phyloP scores from a whole-genome alignment of 805 yeast genomes.

The Ogataea nitratoaversa region DNA sequence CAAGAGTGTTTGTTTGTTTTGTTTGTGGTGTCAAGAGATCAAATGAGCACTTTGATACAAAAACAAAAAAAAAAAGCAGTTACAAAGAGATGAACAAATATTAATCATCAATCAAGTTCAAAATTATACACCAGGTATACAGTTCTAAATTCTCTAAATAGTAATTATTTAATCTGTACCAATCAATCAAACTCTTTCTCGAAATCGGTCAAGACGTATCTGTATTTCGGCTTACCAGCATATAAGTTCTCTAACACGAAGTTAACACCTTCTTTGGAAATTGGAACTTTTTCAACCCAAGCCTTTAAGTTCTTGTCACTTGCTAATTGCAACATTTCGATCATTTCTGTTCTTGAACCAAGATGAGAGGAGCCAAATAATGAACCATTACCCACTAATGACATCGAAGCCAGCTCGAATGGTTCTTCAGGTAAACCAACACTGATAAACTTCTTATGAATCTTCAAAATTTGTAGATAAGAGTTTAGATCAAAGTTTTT shows the following conservation, averaged over 20 bases:
- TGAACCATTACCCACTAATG: slow-evolving; percentile 41
- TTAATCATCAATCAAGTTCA: too few relatives aligned
- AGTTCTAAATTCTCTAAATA: too few relatives aligned
- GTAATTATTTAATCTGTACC: too few relatives aligned
- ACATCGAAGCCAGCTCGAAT: slow-evolving; percentile 37
- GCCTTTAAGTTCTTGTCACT: slow-evolving; percentile 53
- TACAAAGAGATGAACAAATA: too few relatives aligned
- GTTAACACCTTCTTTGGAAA: slow-evolving; percentile 48
- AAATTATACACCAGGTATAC: too few relatives aligned
- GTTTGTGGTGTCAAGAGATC: too few relatives aligned
- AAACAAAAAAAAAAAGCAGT: too few relatives aligned
- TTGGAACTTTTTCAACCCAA: slow-evolving; percentile 58
- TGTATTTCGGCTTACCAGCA: slow-evolving; percentile 55
- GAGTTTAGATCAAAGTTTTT: slow-evolving; percentile 44
- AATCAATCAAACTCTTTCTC: too few relatives aligned
- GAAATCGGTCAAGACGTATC: slow-evolving; percentile 58
- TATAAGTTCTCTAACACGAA: slow-evolving; percentile 53
- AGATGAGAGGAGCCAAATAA: slow-evolving; percentile 54
- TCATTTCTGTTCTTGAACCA: slow-evolving; percentile 62
- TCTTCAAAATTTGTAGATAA: slow-evolving; percentile 48
- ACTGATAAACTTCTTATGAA: slow-evolving; percentile 54
- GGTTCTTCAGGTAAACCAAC: slow-evolving; percentile 64
- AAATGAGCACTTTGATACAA: too few relatives aligned
- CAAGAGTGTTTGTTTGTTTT: too few relatives aligned
- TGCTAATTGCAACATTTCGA: slow-evolving; percentile 63